Percentiles rank a stretch among this genome's conserved stretches.
Evolutionary conservation across 2,329 filamentous ascomycete species (phyloP).

Genomic region (Clarireedia paspali): DNA sequence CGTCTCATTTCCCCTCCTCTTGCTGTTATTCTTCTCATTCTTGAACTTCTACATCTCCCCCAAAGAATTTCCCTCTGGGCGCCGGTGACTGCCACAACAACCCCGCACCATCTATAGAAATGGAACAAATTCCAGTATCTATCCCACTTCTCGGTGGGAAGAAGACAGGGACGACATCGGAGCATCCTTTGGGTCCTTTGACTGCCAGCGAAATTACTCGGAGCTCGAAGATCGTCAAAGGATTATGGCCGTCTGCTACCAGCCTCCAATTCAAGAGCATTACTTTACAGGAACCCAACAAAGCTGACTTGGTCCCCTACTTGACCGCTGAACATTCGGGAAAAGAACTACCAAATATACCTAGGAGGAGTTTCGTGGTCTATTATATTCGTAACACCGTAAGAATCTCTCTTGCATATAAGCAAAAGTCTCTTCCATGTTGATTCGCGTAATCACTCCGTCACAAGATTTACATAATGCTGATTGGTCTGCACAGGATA

Average conservation of each 20-base stretch:
- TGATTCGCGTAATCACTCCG: background rate
- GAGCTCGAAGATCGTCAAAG: conserved; percentile 41
- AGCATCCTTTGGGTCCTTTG: conserved; percentile 53
- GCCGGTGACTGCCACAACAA: background rate
- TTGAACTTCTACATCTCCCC: no score
- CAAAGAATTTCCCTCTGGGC: no score
- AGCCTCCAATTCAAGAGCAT: conserved; percentile 55
- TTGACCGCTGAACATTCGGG: conserved; percentile 41
- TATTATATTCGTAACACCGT: conserved; percentile 56
- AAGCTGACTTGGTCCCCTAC: conserved; percentile 43
- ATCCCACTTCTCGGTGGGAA: conserved; percentile 22
- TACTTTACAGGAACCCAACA: conserved; percentile 51
- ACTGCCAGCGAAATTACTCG: conserved; percentile 48
- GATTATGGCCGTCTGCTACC: conserved; percentile 46
- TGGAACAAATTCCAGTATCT: conserved; percentile 20
- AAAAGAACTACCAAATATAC: conserved; percentile 33
- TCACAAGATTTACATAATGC: background rate
- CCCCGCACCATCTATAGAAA: background rate
- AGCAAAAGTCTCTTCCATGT: background rate
- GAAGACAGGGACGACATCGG: conserved; percentile 8
- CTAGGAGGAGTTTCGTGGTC: conserved; percentile 45
- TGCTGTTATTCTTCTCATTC: no score
- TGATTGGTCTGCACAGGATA: conserved; percentile 37
- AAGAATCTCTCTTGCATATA: conserved; percentile 22
- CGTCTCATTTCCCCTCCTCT: no score